A percentile compares a stretch with the other conserved stretches of the same genome.
Evolutionary conservation across 495 filamentous ascomycete species (phyloP).

Genomic region (Daldinia concentrica): DNA sequence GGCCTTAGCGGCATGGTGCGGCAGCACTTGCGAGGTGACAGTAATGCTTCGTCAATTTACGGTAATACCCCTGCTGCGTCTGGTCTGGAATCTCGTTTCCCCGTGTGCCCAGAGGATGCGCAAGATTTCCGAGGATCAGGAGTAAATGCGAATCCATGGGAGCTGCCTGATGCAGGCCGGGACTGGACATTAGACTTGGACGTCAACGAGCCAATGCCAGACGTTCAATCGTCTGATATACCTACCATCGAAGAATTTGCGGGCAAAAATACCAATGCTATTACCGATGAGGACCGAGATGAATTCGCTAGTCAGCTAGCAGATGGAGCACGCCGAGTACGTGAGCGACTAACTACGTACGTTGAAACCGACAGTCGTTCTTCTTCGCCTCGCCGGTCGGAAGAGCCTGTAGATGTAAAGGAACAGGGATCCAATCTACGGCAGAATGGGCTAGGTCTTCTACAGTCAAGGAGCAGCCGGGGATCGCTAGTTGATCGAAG

Average conservation of each 20-base stretch:
- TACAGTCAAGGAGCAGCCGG: constrained; percentile 73
- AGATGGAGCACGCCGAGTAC: constrained; percentile 76
- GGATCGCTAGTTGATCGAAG: constrained; percentile 64
- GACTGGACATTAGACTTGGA: constrained; percentile 45
- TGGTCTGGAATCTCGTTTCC: constrained; percentile 53
- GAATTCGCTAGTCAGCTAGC: constrained; percentile 85
- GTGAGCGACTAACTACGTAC: constrained; percentile 80
- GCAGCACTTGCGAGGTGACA: constrained; percentile 84
- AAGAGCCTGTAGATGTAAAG: constrained; percentile 45
- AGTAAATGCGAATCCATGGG: constrained; percentile 62
- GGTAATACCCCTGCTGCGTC: constrained; percentile 48
- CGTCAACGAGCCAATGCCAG: constrained; percentile 43
- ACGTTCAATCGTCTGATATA: constrained; percentile 32
- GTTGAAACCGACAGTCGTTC: constrained; percentile 69
- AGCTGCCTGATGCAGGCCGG: constrained; percentile 42
- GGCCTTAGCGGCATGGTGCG: constrained; percentile 85
- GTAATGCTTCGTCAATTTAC: constrained; percentile 81
- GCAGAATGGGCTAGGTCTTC: constrained; percentile 70
- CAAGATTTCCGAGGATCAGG: constrained; percentile 42
- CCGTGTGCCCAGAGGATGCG: constrained; percentile 40
- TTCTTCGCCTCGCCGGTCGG: constrained; percentile 61
- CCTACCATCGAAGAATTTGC: constrained; percentile 62
- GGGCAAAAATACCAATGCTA: constrained; percentile 64
- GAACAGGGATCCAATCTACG: constrained; percentile 55
- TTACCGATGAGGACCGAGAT: constrained; percentile 73